Base-by-base conservation (phyloP, 495 filamentous ascomycete genomes). In the Neurospora tetraspora region DNA sequence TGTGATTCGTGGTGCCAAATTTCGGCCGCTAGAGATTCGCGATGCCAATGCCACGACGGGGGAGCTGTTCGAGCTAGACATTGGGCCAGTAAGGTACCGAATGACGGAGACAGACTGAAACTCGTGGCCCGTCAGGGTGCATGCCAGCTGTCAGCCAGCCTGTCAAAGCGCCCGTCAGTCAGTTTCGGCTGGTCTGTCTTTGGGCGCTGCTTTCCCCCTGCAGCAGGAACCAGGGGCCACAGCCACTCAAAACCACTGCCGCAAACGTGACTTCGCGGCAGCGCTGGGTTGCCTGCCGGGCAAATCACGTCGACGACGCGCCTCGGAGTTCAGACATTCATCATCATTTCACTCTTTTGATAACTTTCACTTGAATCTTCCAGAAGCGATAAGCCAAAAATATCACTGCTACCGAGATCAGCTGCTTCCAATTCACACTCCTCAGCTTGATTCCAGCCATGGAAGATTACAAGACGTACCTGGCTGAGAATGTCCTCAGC, bases 401-500 rank as follows among this genome's bases (percentile, higher is more conserved):
- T n/a, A 43, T 43, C 40, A n/a, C 40, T 43, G 40, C 40, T 43
- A 43, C 40, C 40, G 40, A 43, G 40, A 43, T 43, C 39, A 40
- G 12, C 39, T 4, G 39, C 39, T 39, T 39, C 12, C 39, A 39
- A 39, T 40, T 40, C 12, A 18, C 40, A 8, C 2, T 8, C 40
- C 14, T 43, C 40, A 43, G 40, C 3, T 45, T 45, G 42, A n/a
- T 14, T 23, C 20, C 20, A 23, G 12, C 11, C 53, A 86, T 86
- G 84, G 81, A 83, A 0, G 88, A 90, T 73, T 91, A 91, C 77
- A 90, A 86, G 74, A 87, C 85, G 47, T 95, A 89, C 78, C 85
- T 98, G 23, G 91, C 91, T 6, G 88, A 90, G 71, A 88, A 87
- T 79, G 88, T 98, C 53, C 84, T 97, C 77, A 91, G 88, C 74